A percentile compares a stretch with the other conserved stretches of the same genome.
Evolutionary conservation across 768 basidiomycete species (phyloP).

Genomic region (Pleurotus tuber-regium): DNA sequence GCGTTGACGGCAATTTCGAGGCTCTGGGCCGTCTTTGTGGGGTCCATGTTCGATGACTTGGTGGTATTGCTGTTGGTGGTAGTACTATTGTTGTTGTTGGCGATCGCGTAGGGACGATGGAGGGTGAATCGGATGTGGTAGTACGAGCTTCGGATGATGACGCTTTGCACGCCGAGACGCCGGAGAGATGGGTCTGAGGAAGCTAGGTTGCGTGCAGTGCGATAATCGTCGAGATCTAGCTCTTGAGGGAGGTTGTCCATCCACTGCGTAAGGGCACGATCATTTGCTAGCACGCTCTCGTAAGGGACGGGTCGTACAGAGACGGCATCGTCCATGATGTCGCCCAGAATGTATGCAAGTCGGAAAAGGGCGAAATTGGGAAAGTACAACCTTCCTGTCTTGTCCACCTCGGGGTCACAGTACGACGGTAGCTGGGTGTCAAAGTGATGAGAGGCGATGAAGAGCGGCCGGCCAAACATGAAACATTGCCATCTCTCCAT

Average conservation of each 20-base stretch:
- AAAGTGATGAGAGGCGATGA: slow-evolving; percentile 79
- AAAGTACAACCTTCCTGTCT: slow-evolving; percentile 63
- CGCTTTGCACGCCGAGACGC: slow-evolving; percentile 75
- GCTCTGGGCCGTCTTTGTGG: slow-evolving; percentile 50
- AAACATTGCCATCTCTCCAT: slow-evolving; percentile 88
- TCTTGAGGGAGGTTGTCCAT: slow-evolving; percentile 74
- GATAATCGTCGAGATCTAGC: slow-evolving; percentile 74
- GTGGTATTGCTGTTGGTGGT: slow-evolving; percentile 17
- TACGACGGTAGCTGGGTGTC: slow-evolving; percentile 76
- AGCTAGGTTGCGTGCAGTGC: slow-evolving; percentile 68
- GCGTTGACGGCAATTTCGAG: slow-evolving; percentile 74
- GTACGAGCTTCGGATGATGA: slow-evolving; percentile 74
- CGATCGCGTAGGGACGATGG: slow-evolving; percentile 71
- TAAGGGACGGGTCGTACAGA: slow-evolving; percentile 80
- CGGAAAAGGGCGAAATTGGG: slow-evolving; percentile 75
- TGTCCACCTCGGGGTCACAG: slow-evolving; percentile 61
- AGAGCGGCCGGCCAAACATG: slow-evolving; percentile 77
- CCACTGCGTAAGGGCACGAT: slow-evolving; percentile 71
- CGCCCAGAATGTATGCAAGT: slow-evolving; percentile 75
- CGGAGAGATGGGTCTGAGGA: slow-evolving; percentile 57
- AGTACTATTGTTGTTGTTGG: slow-evolving; percentile 25
- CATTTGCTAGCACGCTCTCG: slow-evolving; percentile 68
- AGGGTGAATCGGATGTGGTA: slow-evolving; percentile 84
- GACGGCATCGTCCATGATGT: slow-evolving; percentile 83
- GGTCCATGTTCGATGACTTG: slow-evolving; percentile 31